Evolutionary conservation across 106 monocot species (phyloP).

Genomic region (Dendrobium officinale): DNA sequence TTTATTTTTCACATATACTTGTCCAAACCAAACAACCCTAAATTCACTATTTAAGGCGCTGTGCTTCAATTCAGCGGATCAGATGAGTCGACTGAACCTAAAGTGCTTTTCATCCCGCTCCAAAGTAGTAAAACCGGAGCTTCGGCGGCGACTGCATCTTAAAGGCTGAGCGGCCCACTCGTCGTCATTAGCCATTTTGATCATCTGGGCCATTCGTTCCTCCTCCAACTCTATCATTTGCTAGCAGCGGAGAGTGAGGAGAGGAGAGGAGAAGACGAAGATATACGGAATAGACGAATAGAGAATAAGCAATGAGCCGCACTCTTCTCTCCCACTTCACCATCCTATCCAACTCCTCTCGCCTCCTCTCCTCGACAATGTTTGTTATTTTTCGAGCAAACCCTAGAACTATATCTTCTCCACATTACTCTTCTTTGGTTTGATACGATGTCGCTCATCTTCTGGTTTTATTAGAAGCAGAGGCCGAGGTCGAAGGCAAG

Average conservation of each 20-base stretch:
- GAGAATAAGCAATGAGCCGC: slow-evolving; percentile 29
- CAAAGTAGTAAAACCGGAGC: too few species aligned
- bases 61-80: too few species aligned
- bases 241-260: not conserved
- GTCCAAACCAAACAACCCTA: too few species aligned
- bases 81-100: not conserved
- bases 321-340: slow-evolving; percentile 47
- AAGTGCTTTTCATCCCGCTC: not conserved
- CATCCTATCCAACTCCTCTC: slow-evolving; percentile 32
- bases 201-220: not conserved
- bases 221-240: not conserved
- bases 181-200: too few species aligned
- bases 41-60: too few species aligned
- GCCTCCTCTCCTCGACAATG: slow-evolving; percentile 20
- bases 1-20: too few species aligned
- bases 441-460: not conserved
- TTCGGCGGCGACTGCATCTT: not conserved
- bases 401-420: not conserved
- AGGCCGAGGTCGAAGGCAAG: not conserved
- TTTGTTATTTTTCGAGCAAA: not conserved
- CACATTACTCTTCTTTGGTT: not conserved
- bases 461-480: not conserved
- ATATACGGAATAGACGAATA: not conserved
- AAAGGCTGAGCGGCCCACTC: too few species aligned
- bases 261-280: not conserved